Conservation (phyloP, 306 rosid genomes). For the Sindora glabra region DNA sequence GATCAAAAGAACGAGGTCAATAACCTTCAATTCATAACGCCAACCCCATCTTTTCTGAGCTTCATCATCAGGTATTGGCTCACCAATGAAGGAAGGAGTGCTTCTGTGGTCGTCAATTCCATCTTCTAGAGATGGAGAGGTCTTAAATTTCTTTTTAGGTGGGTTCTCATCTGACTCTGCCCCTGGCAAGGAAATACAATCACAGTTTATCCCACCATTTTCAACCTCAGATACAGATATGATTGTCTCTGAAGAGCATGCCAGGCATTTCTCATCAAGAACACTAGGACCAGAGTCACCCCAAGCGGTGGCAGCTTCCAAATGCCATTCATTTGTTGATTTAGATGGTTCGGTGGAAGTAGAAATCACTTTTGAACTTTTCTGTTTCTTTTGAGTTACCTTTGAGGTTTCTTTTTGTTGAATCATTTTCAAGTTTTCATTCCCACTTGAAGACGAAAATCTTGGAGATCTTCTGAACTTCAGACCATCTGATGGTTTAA, state of each 20-base stretch:
- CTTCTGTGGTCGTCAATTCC: background rate
- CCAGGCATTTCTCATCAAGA: conserved; percentile 12
- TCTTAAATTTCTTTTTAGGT: conserved; percentile 27
- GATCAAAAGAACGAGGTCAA: conserved; percentile 6
- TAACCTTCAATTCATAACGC: conserved; percentile 89
- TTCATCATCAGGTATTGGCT: conserved; percentile 70
- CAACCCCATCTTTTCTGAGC: conserved; percentile 87
- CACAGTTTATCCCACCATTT: conserved; percentile 20
- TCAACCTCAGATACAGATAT: conserved; percentile 22
- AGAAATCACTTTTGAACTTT: too few relatives aligned
- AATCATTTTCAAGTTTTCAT: background rate
- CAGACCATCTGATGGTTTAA: background rate
- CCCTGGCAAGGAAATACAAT: conserved; percentile 21
- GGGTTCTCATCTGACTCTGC: conserved; percentile 29
- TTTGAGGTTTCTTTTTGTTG: conserved; percentile 4
- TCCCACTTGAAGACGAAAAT: conserved; percentile 5
- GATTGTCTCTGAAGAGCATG: conserved; percentile 19
- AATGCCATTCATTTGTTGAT: conserved; percentile 16
- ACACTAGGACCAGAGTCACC: conserved; percentile 13
- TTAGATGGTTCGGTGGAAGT: too few relatives aligned
- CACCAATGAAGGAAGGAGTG: conserved; percentile 55
- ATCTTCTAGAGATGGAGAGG: conserved; percentile 10
- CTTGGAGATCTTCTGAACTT: conserved; percentile 19
- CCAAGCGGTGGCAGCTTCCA: conserved; percentile 2
- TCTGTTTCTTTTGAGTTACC: conserved; percentile 3